A percentile compares a stretch with the other conserved stretches of the same genome.
These are phyloP conservation scores for Ceratocystis ficicola DNA, from an alignment of 2,329 filamentous ascomycete genomes.

Conservation along the genomic window DNA sequence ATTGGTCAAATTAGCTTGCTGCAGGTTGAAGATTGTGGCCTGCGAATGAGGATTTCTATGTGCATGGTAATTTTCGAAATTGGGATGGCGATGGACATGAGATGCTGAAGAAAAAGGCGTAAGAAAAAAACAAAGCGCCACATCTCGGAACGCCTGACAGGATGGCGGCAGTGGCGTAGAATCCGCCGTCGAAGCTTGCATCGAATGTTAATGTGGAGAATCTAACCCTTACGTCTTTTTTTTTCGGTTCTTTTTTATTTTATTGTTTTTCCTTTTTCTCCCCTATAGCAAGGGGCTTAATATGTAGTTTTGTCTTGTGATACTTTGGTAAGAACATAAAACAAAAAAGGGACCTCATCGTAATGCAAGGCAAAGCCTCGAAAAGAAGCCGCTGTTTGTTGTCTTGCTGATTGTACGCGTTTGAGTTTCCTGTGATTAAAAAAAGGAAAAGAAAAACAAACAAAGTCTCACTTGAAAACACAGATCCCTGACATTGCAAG, in stretches of 20 bases:
- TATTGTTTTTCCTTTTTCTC: not conserved
- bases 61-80: too few relatives aligned
- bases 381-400: not conserved
- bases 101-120: too few relatives aligned
- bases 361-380: not conserved
- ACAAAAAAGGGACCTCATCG: not conserved
- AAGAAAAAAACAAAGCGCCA: not conserved
- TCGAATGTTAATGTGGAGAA: not conserved
- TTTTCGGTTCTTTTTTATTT: not conserved
- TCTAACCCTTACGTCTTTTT: not conserved
- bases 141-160: not conserved
- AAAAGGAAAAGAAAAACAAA: not conserved
- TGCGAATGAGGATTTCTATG: not conserved
- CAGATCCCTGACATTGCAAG: not conserved
- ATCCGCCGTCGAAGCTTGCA: not conserved
- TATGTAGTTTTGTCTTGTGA: not conserved
- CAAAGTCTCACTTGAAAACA: conserved; percentile 3
- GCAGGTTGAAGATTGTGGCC: not conserved
- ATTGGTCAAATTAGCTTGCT: not conserved
- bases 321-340: not conserved
- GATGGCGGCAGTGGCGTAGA: conserved; percentile 5
- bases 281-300: not conserved
- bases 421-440: not conserved
- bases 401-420: not conserved
- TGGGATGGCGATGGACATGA: too few relatives aligned